Conservation (phyloP, 1,284 basidiomycete species). For the Violaceomyces palustris region DNA sequence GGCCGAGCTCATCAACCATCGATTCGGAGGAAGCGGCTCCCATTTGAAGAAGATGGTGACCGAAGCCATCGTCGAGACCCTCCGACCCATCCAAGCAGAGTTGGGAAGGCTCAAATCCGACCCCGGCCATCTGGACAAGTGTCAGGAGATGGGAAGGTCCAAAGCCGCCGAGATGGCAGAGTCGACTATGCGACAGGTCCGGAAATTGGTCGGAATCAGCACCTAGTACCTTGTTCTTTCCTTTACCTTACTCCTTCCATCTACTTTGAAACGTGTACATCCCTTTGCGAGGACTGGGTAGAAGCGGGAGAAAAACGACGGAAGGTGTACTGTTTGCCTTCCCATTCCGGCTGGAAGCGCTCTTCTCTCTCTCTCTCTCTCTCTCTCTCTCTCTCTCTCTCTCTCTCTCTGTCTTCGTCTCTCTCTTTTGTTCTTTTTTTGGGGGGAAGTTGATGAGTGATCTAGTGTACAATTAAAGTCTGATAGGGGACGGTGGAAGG, state of each 20-base stretch:
- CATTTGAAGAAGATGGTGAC: slow-evolving; percentile 69
- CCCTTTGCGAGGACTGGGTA: too few species aligned
- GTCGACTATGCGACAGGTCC: slow-evolving; percentile 66
- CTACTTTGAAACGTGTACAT: too few species aligned
- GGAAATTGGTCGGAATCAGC: slow-evolving; percentile 66
- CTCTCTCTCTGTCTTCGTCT: too few species aligned
- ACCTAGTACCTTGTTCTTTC: too few species aligned
- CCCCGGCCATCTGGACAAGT: slow-evolving; percentile 61
- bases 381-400: too few species aligned
- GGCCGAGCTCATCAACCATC: slow-evolving; percentile 59
- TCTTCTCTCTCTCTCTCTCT: too few species aligned
- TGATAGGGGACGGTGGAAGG: neutral
- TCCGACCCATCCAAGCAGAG: slow-evolving; percentile 67
- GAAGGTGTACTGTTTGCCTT: too few species aligned
- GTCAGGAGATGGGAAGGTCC: slow-evolving; percentile 65
- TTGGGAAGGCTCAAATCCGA: slow-evolving; percentile 66
- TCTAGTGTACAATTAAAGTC: neutral
- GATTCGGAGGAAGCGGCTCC: slow-evolving; percentile 57
- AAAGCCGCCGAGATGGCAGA: slow-evolving; percentile 64
- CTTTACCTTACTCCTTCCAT: too few species aligned
- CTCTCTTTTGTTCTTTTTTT: too few species aligned
- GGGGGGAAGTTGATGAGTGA: too few species aligned
- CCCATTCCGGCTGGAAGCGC: too few species aligned
- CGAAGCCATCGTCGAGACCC: slow-evolving; percentile 66
- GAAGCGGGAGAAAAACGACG: too few species aligned